phyloP scores from a whole-genome alignment of 345 rosid species.

The Heritiera fomes region DNA sequence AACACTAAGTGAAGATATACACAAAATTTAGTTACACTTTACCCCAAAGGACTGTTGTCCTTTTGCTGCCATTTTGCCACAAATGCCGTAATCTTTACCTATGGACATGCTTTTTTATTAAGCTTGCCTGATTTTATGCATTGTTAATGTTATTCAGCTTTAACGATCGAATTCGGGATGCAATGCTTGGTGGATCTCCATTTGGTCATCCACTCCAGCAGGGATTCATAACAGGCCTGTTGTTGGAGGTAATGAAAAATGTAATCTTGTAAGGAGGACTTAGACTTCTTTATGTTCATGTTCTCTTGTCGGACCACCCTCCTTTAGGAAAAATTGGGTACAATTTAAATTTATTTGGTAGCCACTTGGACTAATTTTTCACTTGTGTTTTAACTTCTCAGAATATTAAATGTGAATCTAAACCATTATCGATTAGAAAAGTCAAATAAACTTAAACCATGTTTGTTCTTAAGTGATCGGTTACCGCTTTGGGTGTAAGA shows the following conservation, averaged over 20 bases:
- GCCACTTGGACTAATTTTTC: not conserved
- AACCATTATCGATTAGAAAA: not conserved
- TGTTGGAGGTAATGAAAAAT: conserved; percentile 59
- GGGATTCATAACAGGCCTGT: conserved; percentile 86
- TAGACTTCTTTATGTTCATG: not conserved
- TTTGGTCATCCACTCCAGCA: conserved; percentile 98
- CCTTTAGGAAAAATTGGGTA: not conserved
- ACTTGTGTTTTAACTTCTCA: not conserved
- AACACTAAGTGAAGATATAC: not conserved
- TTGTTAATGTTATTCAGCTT: conserved; percentile 55
- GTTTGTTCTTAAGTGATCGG: not conserved
- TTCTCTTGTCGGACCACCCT: not conserved
- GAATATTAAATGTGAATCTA: not conserved
- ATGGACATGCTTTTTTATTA: conserved; percentile 1
- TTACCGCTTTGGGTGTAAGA: not conserved
- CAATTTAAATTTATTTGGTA: not conserved
- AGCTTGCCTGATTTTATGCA: not conserved
- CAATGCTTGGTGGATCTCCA: conserved; percentile 96
- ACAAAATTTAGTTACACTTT: not conserved
- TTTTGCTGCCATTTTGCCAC: not conserved
- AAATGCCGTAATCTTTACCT: not conserved
- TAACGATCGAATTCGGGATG: conserved; percentile 96
- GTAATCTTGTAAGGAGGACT: not conserved
- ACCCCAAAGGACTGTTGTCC: not conserved
- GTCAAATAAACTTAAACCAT: not conserved